Evolutionary conservation across 805 yeast species (phyloP), one percentile per base, ranked within the genome.

Genomic region (Kuraishia ogatae): DNA sequence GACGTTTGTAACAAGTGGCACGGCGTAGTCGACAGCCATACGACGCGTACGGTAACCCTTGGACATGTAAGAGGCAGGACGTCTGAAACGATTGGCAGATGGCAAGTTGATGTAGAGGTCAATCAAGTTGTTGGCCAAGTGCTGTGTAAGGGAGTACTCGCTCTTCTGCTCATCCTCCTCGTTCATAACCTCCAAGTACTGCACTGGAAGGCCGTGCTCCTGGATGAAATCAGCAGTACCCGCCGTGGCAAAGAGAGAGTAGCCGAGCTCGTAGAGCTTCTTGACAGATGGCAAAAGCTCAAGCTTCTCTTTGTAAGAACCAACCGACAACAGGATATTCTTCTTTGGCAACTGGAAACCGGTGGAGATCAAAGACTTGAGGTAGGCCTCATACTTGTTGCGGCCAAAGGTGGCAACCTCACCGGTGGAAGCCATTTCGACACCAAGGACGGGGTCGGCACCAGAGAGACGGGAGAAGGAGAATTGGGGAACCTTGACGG

Each of bases 341-440:
- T 91, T 92, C 83, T 89, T 89, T 64, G 99, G 99, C 60, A 93
- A 75, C 66, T 84, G 85, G 84, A 94, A 91, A 20, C 99, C 99
- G 55, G 97, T 91, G 15, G 99, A 90, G 57, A 94, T 79, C 72
- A 94, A 79, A 29, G 97, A 87, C 76, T 94, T 96, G 74, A 94
- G 74, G 76, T 94, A 94, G 22, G 99, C 99, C 76, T 96, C 99
- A 68, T 91, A 92, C 74, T 93, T 93, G 78, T 92, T 86, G 67
- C 81, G 90, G 66, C 99, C 99, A 68, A 94, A 93, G 60, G 96
- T 83, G 52, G 99, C 99, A 67, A 92, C 97, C 73, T 91, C 98
- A 80, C 98, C 98, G 59, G 98, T 93, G 29, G 97, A 93, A 20
- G 98, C 97, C 98, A 93, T 93, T 75, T 93, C 98, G 61, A 93